phyloP scores from a whole-genome alignment of 2,329 filamentous ascomycete genomes.

The Nectriaceae sp. region DNA sequence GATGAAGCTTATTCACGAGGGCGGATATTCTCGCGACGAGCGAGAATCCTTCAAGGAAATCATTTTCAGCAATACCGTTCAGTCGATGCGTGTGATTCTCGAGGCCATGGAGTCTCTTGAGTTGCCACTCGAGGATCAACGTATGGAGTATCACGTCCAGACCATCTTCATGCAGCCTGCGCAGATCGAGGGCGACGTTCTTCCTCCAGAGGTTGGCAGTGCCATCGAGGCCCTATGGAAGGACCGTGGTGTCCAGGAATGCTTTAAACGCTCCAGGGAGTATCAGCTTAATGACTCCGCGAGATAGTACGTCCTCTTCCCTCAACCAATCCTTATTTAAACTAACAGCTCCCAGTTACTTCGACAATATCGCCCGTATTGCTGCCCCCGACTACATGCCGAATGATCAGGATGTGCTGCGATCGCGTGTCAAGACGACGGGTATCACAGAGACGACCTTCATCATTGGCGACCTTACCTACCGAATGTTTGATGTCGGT shows the following conservation, averaged over 20 bases:
- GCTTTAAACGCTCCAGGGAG: slow-evolving; percentile 92
- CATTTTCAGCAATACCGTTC: slow-evolving; percentile 70
- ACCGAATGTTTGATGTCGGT: slow-evolving; percentile 97
- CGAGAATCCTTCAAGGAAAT: slow-evolving; percentile 71
- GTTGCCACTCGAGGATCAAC: slow-evolving; percentile 85
- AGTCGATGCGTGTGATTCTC: slow-evolving; percentile 70
- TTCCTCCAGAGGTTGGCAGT: slow-evolving; percentile 91
- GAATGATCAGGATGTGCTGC: slow-evolving; percentile 91
- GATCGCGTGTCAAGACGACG: slow-evolving; percentile 95
- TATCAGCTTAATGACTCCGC: slow-evolving; percentile 97
- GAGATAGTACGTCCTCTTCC: slow-evolving; percentile 72
- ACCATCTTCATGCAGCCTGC: slow-evolving; percentile 98
- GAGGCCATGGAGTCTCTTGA: slow-evolving; percentile 70
- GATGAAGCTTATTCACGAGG: slow-evolving; percentile 99
- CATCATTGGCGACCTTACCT: slow-evolving; percentile 91
- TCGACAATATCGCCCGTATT: slow-evolving; percentile 91
- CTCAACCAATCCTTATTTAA: neutral
- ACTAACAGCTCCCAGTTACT: slow-evolving; percentile 70
- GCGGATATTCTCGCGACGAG: slow-evolving; percentile 92
- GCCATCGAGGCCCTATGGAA: slow-evolving; percentile 93
- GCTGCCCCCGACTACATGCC: slow-evolving; percentile 90
- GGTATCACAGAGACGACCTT: slow-evolving; percentile 97
- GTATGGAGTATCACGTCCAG: slow-evolving; percentile 96
- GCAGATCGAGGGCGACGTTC: slow-evolving; percentile 92
- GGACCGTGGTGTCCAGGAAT: slow-evolving; percentile 88